Conservation (phyloP, 495 filamentous ascomycete genomes). For the Tricharina praecox region DNA sequence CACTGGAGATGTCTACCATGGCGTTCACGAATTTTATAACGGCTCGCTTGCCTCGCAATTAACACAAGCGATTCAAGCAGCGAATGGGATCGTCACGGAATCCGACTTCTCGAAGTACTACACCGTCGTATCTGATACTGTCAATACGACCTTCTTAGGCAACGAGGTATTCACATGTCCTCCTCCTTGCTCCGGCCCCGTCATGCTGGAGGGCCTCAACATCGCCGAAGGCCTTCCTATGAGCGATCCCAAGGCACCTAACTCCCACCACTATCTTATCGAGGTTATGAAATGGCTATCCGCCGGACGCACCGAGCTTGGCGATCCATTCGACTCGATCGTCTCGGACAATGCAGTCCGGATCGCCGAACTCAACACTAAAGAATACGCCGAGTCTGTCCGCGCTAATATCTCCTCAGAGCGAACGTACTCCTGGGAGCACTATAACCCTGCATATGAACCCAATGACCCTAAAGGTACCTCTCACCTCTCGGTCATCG, state of each 20-base stretch:
- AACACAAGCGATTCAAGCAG: conserved; percentile 8
- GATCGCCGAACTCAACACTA: conserved; percentile 18
- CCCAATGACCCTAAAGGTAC: conserved; percentile 23
- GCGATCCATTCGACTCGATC: conserved; percentile 18
- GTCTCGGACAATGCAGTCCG: conserved; percentile 16
- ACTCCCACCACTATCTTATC: conserved; percentile 20
- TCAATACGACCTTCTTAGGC: conserved; percentile 15
- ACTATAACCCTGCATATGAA: conserved; percentile 25
- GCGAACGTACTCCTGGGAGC: conserved; percentile 21
- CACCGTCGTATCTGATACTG: conserved; percentile 19
- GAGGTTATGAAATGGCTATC: conserved; percentile 28
- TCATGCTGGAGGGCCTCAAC: conserved; percentile 24
- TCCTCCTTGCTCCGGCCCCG: conserved; percentile 22
- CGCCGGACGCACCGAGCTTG: conserved; percentile 25
- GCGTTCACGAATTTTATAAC: conserved; percentile 22
- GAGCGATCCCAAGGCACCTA: conserved; percentile 12
- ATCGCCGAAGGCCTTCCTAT: conserved; percentile 23
- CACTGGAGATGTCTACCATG: conserved; percentile 11
- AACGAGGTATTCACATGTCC: conserved; percentile 21
- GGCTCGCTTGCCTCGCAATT: conserved; percentile 17
- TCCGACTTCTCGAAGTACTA: conserved; percentile 19
- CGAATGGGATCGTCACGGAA: conserved; percentile 16
- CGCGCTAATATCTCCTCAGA: conserved; percentile 19
- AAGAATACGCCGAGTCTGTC: conserved; percentile 15
- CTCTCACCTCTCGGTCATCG: conserved; percentile 21